Evolutionary conservation across 495 filamentous ascomycete genomes (phyloP), one percentile per base, ranked within the genome.

Genomic region (Penicillium arizonense): DNA sequence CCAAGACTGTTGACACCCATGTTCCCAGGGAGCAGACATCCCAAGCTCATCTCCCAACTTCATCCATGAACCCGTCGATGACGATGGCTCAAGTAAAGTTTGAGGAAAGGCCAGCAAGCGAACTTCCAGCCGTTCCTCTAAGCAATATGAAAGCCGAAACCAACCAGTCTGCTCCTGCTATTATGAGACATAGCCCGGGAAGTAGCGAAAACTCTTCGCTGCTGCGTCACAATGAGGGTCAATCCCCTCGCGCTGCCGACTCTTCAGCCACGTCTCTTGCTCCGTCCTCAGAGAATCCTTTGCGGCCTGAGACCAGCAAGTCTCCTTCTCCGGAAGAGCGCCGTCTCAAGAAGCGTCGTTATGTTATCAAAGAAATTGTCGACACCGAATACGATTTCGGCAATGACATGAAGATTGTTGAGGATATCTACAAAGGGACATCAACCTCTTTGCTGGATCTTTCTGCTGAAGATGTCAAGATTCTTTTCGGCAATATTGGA

Each of bases 341-440:
- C 34, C 76, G 77, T 4, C 62, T 87, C 20, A 80, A 70, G 46
- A 80, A 91, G 57, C 85, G 94, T 13, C 81, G 84, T 32, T 77
- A 91, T 61, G 78, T 93, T 47, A 88, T 98, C 57, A 88, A 91
- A 56, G 94, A 98, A 68, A 75, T 98, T 18, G 81, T 96, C 35
- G 90, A 96, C 58, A 98, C 95, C 3, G 94, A 98, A 64, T 82
- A 87, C 26, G 82, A 83, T 13, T 97, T 92, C 67, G 80, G 90
- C 40, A 80, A 87, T 54, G 94, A 98, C 69, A 93, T 98, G 90
- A 96, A 88, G 59, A 90, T 98, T 35, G 86, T 95, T 5, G 89
- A 95, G 61, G 90, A 96, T 60, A 96, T 97, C 39, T 98, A 97
- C 76, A 95, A 92, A 68, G 90, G 87, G n/a, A 97, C 94, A 0